These are phyloP conservation scores for Myochromella boudieri DNA, from an alignment of 768 basidiomycete species.

Conservation along the genomic window DNA sequence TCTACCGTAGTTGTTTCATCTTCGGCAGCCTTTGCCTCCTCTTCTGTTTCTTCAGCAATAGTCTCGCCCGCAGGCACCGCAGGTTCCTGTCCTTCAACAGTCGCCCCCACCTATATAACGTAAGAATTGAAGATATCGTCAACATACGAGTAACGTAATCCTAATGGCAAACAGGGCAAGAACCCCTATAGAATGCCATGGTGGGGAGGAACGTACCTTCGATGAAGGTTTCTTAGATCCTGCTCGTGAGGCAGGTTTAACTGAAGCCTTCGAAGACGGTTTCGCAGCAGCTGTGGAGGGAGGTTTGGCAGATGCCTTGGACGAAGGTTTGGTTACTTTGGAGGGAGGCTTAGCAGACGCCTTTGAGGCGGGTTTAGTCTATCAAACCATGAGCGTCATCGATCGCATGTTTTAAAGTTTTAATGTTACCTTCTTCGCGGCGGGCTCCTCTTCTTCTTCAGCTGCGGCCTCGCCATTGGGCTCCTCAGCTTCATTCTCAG, in stretches of 20 bases:
- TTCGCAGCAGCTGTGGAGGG: constrained; percentile 40
- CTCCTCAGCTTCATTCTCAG: constrained; percentile 35
- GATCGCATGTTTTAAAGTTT: not conserved
- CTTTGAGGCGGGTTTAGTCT: constrained; percentile 30
- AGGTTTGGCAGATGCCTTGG: constrained; percentile 44
- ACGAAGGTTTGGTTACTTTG: constrained; percentile 40
- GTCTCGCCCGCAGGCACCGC: constrained; percentile 40
- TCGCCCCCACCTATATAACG: constrained; percentile 18
- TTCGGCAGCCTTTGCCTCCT: constrained; percentile 33
- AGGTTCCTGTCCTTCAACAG: constrained; percentile 40
- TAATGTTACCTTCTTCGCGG: constrained; percentile 61
- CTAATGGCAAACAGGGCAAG: constrained; percentile 5
- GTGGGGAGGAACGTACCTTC: constrained; percentile 40
- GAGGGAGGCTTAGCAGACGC: constrained; percentile 35
- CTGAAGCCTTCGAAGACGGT: constrained; percentile 42
- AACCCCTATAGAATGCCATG: not conserved
- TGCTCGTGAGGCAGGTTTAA: constrained; percentile 58
- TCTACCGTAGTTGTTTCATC: constrained; percentile 13
- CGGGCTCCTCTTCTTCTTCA: constrained; percentile 39
- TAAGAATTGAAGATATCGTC: constrained; percentile 6
- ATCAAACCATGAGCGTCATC: constrained; percentile 6
- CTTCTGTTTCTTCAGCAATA: constrained; percentile 57
- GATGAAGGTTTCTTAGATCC: constrained; percentile 65
- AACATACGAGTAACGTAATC: constrained; percentile 5
- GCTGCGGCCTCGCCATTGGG: constrained; percentile 32